These are phyloP conservation scores for Solanum tacnaense DNA, from an alignment of 257 asterid genomes.

Conservation along the genomic window DNA sequence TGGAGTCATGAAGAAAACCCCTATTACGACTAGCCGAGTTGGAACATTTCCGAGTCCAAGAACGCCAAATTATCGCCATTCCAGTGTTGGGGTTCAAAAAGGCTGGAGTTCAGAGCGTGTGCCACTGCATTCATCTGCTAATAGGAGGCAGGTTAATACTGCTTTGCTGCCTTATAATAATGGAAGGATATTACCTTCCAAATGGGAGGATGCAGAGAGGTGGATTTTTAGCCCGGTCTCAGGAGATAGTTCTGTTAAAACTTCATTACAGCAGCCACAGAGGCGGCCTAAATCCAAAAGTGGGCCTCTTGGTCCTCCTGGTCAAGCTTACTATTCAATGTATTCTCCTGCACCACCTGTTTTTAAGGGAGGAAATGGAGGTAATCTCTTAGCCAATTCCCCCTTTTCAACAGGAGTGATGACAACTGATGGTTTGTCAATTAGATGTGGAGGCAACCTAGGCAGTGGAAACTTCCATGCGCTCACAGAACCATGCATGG, in stretches of 20 bases:
- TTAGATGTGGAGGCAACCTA: conserved; percentile 27
- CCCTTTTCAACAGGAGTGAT: conserved; percentile 63
- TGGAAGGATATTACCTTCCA: conserved; percentile 80
- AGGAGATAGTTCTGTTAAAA: conserved; percentile 49
- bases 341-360: conserved; percentile 68
- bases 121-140: conserved; percentile 42
- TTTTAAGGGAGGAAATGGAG: conserved; percentile 32
- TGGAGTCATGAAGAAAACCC: conserved; percentile 48
- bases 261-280: conserved; percentile 59
- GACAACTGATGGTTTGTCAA: conserved; percentile 47
- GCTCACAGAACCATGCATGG: conserved; percentile 62
- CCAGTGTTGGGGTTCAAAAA: conserved; percentile 60
- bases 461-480: conserved; percentile 37
- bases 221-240: conserved; percentile 88
- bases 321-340: conserved; percentile 56
- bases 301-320: conserved; percentile 96
- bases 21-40: conserved; percentile 26
- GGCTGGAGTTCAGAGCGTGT: conserved; percentile 97
- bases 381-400: conserved; percentile 38
- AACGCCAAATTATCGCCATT: conserved; percentile 65
- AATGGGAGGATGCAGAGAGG: conserved; percentile 99
- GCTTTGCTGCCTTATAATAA: conserved; percentile 53
- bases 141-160: conserved; percentile 34
- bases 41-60: conserved; percentile 82
- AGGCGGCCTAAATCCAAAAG: conserved; percentile 86